Evolutionary conservation across 1,284 basidiomycete genomes (phyloP).

Genomic region (Sporisorium sorghi): DNA sequence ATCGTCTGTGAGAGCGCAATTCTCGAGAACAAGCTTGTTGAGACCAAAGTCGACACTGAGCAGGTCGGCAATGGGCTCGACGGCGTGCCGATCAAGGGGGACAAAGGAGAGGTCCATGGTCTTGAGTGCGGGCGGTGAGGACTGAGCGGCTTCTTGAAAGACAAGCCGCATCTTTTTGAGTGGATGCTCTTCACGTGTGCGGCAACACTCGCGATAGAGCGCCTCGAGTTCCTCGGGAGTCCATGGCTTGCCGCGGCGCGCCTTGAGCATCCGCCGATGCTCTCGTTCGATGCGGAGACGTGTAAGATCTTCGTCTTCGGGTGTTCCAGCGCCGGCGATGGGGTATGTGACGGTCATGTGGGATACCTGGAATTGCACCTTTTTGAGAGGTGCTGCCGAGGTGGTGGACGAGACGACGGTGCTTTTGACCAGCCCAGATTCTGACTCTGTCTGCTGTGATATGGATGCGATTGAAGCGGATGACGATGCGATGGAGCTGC

Average conservation of each 20-base stretch:
- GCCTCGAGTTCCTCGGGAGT: conserved; percentile 62
- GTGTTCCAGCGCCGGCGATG: conserved; percentile 58
- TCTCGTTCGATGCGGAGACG: conserved; percentile 61
- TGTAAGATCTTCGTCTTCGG: conserved; percentile 62
- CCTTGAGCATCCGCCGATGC: conserved; percentile 54
- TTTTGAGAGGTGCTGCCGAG: conserved; percentile 54
- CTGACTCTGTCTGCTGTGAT: conserved; percentile 17
- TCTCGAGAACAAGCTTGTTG: conserved; percentile 62
- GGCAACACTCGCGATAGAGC: conserved; percentile 66
- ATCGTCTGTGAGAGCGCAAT: conserved; percentile 69
- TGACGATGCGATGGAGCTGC: conserved; percentile 10
- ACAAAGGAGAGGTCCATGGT: conserved; percentile 62
- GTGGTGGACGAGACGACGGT: conserved; percentile 34
- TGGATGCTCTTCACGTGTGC: conserved; percentile 66
- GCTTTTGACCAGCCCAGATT: conserved; percentile 24
- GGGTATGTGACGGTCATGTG: conserved; percentile 66
- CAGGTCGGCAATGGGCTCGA: conserved; percentile 65
- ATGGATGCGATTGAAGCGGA: conserved; percentile 7
- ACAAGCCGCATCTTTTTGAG: conserved; percentile 63
- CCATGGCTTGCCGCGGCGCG: conserved; percentile 48
- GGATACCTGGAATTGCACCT: conserved; percentile 65
- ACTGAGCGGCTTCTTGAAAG: conserved; percentile 57
- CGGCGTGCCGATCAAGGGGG: conserved; percentile 53
- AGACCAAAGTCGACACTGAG: conserved; percentile 66
- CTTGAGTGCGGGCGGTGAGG: conserved; percentile 49